Evolutionary conservation across 495 filamentous ascomycete genomes (phyloP), one percentile per base, ranked within the genome.

Genomic region (Hypoxylon lenormandii): DNA sequence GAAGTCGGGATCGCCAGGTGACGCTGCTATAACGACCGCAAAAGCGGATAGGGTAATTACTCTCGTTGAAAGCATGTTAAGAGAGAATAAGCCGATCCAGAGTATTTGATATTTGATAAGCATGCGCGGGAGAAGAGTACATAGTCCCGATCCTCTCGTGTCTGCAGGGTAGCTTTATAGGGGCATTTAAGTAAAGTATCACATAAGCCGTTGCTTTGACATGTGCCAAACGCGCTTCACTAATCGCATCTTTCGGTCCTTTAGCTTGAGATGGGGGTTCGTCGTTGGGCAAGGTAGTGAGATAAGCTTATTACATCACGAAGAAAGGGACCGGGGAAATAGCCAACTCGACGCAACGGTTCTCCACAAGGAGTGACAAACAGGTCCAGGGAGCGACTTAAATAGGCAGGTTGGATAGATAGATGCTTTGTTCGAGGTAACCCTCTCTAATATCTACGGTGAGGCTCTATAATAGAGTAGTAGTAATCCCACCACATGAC

Each of bases 321-420:
- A 49, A 43, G 22, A 19, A 28, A 26, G 40, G 7, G 22, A 43
- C 23, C 54, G 28, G 49, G 64, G 26, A 56, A 61, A 15, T 40
- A 18, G 38, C 15, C 48, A n/a, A 15, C 16, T 19, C 18, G 26
- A 62, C 15, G 40, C 50, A 57, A 46, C 23, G 23, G 22, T 40
- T 59, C 33, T 16, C 40, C 42, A 54, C 21, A 19, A 12, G 15
- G 16, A 0, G 22, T 22, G 8, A 43, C 47, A 51, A 36, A 33
- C 11, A n/a, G 18, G 46, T 15, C 28, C 64, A 68, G 58, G 37
- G 51, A 45, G 33, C 37, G 45, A 40, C 65, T 53, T 45, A 63
- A 58, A 69, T 69, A 69, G 58, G 58, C 43, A 69, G 65, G 65
- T 63, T 62, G 33, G 51, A 68, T 30, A 58, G 45, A 42, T 51